Conservation (phyloP, 768 basidiomycete species). For the Mrakia hoshinonis region DNA sequence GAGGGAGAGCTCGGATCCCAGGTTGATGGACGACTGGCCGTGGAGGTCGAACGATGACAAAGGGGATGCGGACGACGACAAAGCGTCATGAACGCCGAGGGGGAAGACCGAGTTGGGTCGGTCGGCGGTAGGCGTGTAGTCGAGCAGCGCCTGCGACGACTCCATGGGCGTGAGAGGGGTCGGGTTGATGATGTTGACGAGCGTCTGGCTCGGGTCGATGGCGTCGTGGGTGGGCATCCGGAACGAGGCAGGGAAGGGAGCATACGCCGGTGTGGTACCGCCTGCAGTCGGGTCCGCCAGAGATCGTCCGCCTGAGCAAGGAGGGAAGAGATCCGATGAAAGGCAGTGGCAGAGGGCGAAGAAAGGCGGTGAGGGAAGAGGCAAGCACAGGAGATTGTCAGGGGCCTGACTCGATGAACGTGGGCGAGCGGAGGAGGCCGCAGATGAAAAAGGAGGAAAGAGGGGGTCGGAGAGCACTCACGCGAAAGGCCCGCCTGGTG, state of each 20-base stretch:
- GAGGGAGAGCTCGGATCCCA: not conserved
- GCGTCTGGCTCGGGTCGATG: not conserved
- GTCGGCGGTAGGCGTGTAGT: not conserved
- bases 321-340: not conserved
- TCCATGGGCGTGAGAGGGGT: not conserved
- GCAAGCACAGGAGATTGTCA: no score
- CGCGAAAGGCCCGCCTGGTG: not conserved
- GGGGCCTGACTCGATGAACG: not conserved
- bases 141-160: not conserved
- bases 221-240: not conserved
- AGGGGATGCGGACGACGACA: not conserved
- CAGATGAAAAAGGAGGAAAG: not conserved
- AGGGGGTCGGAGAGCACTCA: not conserved
- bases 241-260: slow-evolving; percentile 3
- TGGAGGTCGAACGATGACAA: no score
- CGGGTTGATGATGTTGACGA: not conserved
- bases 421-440: not conserved
- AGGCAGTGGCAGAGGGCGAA: not conserved
- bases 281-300: no score
- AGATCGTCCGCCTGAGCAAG: not conserved
- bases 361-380: not conserved
- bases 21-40: not conserved
- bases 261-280: not conserved
- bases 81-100: no score
- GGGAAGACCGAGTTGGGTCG: not conserved